Conservation (phyloP, 2,329 filamentous ascomycete species). For the Mariannaea sp. region DNA sequence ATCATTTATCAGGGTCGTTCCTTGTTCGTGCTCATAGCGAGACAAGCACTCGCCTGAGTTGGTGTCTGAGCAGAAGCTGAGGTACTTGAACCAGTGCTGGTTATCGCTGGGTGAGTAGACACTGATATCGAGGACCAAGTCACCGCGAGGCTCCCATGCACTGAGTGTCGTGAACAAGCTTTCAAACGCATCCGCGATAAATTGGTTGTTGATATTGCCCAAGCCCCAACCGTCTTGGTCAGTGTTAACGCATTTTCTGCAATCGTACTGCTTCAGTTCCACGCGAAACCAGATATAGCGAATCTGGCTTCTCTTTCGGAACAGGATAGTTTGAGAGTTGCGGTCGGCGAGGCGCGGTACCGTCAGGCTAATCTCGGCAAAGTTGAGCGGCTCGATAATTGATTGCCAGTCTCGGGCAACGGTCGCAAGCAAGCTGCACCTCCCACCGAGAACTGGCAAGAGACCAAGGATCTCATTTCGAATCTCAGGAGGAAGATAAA, state of each 20-base stretch:
- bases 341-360: slow-evolving; percentile 26
- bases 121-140: slow-evolving; percentile 45
- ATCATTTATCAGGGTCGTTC: slow-evolving; percentile 32
- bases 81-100: slow-evolving; percentile 45
- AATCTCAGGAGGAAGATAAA: slow-evolving; percentile 25
- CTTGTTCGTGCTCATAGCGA: slow-evolving; percentile 19
- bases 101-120: slow-evolving; percentile 45
- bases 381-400: slow-evolving; percentile 34
- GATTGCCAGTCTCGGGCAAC: slow-evolving; percentile 32
- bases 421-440: slow-evolving; percentile 26
- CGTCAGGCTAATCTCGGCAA: slow-evolving; percentile 36
- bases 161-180: slow-evolving; percentile 40
- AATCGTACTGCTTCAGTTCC: slow-evolving; percentile 37
- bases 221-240: slow-evolving; percentile 23
- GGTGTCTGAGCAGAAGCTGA: slow-evolving; percentile 32
- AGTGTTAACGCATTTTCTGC: slow-evolving; percentile 19
- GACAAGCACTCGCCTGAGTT: slow-evolving; percentile 11
- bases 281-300: slow-evolving; percentile 39
- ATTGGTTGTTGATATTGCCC: slow-evolving; percentile 31
- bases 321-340: slow-evolving; percentile 28
- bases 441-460: slow-evolving; percentile 25
- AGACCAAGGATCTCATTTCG: slow-evolving; percentile 23
- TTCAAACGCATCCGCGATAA: slow-evolving; percentile 39
- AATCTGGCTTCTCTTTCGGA: slow-evolving; percentile 30
- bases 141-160: slow-evolving; percentile 40